Percentiles rank a stretch among this genome's conserved stretches.
Conservation (phyloP, 1,284 basidiomycete genomes). For the Papiliotrema flavescens region DNA sequence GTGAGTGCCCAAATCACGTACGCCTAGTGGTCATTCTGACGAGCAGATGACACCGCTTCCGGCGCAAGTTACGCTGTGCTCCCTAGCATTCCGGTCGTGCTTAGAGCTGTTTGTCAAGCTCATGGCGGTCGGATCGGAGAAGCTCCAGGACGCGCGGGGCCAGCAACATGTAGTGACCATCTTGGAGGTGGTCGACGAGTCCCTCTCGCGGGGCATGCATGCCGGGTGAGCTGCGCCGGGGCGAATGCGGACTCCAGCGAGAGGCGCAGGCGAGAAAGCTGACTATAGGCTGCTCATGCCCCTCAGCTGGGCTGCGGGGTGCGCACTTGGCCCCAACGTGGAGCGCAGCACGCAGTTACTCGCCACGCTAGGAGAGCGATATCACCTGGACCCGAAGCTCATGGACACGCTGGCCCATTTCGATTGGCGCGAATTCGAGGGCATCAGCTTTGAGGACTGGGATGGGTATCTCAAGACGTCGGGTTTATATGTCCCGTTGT, state of each 20-base stretch:
- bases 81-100: conserved; percentile 7
- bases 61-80: conserved; percentile 7
- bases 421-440: conserved; percentile 12
- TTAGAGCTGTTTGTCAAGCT: conserved; percentile 11
- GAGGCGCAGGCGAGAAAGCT: not conserved
- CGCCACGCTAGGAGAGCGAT: conserved; percentile 9
- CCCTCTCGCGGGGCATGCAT: conserved; percentile 15
- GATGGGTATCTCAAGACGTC: conserved; percentile 9
- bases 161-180: conserved; percentile 10
- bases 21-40: not conserved
- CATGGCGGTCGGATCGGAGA: conserved; percentile 1
- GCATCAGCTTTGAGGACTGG: conserved; percentile 9
- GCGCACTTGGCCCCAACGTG: conserved; percentile 1
- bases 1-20: not conserved
- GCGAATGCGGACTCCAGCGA: too few relatives aligned
- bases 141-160: not conserved
- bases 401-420: conserved; percentile 11
- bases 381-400: conserved; percentile 15
- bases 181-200: conserved; percentile 14
- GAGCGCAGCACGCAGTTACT: conserved; percentile 6
- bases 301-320: conserved; percentile 16
- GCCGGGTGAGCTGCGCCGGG: conserved; percentile 10
- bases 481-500: conserved; percentile 17
- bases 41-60: conserved; percentile 1
- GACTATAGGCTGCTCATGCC: conserved; percentile 14